Evolutionary conservation across 345 rosid species (phyloP).

Genomic region (Acer yangbiense): DNA sequence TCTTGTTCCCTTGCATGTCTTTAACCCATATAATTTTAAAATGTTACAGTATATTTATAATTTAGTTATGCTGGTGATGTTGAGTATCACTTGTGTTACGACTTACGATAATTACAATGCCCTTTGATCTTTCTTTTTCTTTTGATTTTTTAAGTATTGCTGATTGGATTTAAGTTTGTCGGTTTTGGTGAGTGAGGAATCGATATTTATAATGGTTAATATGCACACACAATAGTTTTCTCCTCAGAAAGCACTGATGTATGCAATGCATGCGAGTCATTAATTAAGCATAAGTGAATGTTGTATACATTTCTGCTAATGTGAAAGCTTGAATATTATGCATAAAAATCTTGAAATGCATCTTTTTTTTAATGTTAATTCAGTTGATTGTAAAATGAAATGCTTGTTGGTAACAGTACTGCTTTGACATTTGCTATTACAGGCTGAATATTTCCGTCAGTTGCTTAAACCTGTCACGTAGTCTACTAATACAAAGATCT

Average conservation of each 20-base stretch:
- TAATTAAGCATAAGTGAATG: too few relatives aligned
- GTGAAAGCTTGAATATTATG: neutral
- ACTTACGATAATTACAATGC: neutral
- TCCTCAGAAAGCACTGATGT: too few relatives aligned
- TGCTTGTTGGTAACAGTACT: constrained; percentile 4
- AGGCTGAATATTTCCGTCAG: constrained; percentile 97
- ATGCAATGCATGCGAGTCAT: too few relatives aligned
- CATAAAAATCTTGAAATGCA: neutral
- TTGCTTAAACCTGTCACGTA: constrained; percentile 98
- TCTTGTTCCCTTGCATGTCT: neutral
- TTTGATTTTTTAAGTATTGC: neutral
- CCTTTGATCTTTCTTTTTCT: neutral
- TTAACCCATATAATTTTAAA: neutral
- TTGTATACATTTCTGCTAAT: too few relatives aligned
- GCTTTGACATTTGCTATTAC: constrained; percentile 31
- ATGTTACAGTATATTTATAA: neutral
- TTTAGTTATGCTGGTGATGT: neutral
- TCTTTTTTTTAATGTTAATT: neutral
- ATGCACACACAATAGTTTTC: too few relatives aligned
- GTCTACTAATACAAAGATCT: constrained; percentile 39
- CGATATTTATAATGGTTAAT: neutral
- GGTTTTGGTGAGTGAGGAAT: neutral
- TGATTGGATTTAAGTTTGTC: neutral
- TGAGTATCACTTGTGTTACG: neutral
- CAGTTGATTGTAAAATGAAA: neutral